Percentiles rank a stretch among this genome's conserved stretches.
These are phyloP conservation scores for Plasmodium reichenowi DNA, from an alignment of 169 alveolate species.

Conservation along the genomic window DNA sequence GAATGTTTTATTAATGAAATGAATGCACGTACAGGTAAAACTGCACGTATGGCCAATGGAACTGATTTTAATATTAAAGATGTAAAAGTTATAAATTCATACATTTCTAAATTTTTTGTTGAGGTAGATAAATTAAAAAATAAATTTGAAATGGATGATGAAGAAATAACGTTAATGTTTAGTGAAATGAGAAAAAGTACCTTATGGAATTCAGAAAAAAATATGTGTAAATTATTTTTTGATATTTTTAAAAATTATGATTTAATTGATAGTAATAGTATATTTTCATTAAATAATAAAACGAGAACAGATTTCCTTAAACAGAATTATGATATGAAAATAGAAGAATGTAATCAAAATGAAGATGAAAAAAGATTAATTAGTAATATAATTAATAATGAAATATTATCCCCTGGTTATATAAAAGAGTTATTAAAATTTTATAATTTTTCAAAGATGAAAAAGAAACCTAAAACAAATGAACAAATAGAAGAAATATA, in stretches of 20 bases:
- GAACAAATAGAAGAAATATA: not conserved
- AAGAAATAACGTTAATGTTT: constrained; percentile 16
- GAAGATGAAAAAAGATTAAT: not conserved
- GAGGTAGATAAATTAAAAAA: constrained; percentile 33
- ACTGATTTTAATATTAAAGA: constrained; percentile 7
- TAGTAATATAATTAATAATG: constrained; percentile 5
- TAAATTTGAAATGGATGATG: constrained; percentile 51
- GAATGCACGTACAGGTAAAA: constrained; percentile 11
- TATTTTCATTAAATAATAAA: not conserved
- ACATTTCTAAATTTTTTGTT: constrained; percentile 23
- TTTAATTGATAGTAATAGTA: not conserved
- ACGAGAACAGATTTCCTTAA: not conserved
- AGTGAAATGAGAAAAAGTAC: constrained; percentile 25
- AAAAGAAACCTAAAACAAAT: not conserved
- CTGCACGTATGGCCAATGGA: not conserved
- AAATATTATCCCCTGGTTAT: not conserved
- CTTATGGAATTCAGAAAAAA: constrained; percentile 44
- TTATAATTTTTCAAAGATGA: constrained; percentile 8
- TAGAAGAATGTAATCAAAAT: constrained; percentile 10
- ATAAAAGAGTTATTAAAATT: not conserved
- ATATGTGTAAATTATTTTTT: constrained; percentile 46
- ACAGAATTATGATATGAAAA: constrained; percentile 24
- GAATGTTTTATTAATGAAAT: constrained; percentile 48
- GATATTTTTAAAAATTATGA: constrained; percentile 12
- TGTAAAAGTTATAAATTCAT: constrained; percentile 23